Evolutionary conservation across 805 yeast genomes (phyloP).

Genomic region (Candida adriatica): DNA sequence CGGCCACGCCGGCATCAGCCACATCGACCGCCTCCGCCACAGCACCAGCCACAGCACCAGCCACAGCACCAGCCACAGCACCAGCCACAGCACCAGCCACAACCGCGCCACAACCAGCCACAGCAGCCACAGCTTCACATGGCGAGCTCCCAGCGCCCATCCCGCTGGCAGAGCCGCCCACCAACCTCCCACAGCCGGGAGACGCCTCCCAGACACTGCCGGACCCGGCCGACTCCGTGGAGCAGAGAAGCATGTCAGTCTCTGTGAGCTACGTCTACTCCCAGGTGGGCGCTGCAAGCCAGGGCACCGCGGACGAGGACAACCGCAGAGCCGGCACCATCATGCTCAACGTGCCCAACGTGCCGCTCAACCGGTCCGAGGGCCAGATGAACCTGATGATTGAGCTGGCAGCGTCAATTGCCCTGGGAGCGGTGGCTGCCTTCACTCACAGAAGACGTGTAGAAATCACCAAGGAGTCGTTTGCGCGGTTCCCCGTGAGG

Average conservation of each 20-base stretch:
- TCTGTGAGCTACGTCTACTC: slow-evolving; percentile 34
- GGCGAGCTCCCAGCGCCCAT: too few relatives aligned
- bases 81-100: neutral
- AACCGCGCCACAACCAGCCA: neutral
- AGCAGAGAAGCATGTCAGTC: slow-evolving; percentile 29
- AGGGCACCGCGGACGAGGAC: neutral
- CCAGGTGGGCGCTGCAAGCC: slow-evolving; percentile 4
- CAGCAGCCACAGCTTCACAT: neutral
- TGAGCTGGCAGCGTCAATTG: slow-evolving; percentile 62
- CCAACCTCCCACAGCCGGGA: neutral
- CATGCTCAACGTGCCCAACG: slow-evolving; percentile 61
- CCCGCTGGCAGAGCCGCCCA: too few relatives aligned
- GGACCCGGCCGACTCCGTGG: neutral
- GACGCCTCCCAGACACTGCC: neutral
- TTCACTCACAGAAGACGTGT: slow-evolving; percentile 34
- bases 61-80: neutral
- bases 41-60: too few relatives aligned
- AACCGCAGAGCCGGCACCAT: slow-evolving; percentile 38
- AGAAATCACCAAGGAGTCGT: slow-evolving; percentile 41
- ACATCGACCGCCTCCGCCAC: neutral
- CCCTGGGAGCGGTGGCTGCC: slow-evolving; percentile 53
- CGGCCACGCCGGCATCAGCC: slow-evolving; percentile 1
- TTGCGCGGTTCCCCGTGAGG: slow-evolving; percentile 41
- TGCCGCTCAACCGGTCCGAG: slow-evolving; percentile 52
- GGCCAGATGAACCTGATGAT: slow-evolving; percentile 50